Evolutionary conservation across 2,329 filamentous ascomycete species (phyloP), one percentile per base, ranked within the genome.

Genomic region (Talaromyces sp.): DNA sequence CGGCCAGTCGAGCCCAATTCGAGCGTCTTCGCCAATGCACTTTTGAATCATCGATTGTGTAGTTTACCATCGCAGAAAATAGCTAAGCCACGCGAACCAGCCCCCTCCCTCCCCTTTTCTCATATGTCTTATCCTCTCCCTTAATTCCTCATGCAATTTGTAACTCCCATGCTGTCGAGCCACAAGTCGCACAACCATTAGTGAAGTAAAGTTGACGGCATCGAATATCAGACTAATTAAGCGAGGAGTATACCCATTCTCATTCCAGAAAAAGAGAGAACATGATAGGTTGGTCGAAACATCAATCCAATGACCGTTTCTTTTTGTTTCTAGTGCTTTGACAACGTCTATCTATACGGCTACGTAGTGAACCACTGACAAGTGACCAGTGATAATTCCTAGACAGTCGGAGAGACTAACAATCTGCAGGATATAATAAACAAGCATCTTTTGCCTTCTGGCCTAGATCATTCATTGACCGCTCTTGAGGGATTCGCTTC

Each of bases 391-490:
- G 27, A 19, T 35, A 35, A 52, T n/a, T 9, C 50, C 14, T 31
- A 33, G 13, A 14, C 3, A 50, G 41, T 45, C n/a, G 41, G 8
- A 45, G 41, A 19, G 9, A 48, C 11, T 8, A 50, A 50, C 27
- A 31, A 31, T 7, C 27, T 7, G 27, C 27, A 31, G 27, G 27
- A 31, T 7, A 31, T 31, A 31, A 6, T 31, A 31, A 31, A 31
- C 5, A 31, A 7, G 27, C 27, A 31, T 31, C 27, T 31, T 31
- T 1, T 31, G 27, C 27, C 45, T 22, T 22, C 31, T 14, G 52
- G 52, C 52, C 52, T 37, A 24, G 52, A 56, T 56, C 31, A 35
- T 35, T n/a, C 13, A 54, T 56, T 56, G 52, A 56, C 52, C 52
- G 52, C 52, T 56, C 52, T 39, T 39, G 11, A 24, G 13, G 48